Percentiles rank a stretch among this genome's conserved stretches.
Evolutionary conservation across 2,329 filamentous ascomycete genomes (phyloP).

Genomic region (Scortechinia acanthostroma): DNA sequence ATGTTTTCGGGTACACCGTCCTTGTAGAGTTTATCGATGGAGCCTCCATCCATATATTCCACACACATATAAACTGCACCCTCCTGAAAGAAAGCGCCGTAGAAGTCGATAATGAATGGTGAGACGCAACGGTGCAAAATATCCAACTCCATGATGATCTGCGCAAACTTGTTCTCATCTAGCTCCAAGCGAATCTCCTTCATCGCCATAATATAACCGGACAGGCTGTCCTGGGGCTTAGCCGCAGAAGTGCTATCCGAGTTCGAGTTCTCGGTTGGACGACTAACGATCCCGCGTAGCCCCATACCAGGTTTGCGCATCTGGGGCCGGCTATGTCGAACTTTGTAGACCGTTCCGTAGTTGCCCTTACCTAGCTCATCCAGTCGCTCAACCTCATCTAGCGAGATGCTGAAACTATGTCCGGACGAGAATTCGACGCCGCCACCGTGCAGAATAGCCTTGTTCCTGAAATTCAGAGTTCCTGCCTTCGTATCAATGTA

Average conservation of each 20-base stretch:
- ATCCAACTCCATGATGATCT: slow-evolving; percentile 95
- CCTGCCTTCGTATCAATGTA: slow-evolving; percentile 89
- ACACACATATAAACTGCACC: slow-evolving; percentile 98
- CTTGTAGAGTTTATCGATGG: slow-evolving; percentile 89
- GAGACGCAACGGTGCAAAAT: slow-evolving; percentile 91
- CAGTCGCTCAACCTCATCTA: slow-evolving; percentile 89
- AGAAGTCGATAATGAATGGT: slow-evolving; percentile 97
- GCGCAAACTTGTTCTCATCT: slow-evolving; percentile 91
- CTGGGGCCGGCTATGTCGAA: slow-evolving; percentile 69
- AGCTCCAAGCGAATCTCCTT: slow-evolving; percentile 94
- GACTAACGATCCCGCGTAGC: slow-evolving; percentile 32
- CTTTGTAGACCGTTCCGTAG: slow-evolving; percentile 96
- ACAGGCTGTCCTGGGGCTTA: slow-evolving; percentile 36
- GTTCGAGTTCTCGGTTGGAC: slow-evolving; percentile 22
- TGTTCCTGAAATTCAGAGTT: slow-evolving; percentile 85
- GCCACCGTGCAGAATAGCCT: slow-evolving; percentile 78
- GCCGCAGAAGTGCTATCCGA: slow-evolving; percentile 12
- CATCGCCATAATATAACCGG: slow-evolving; percentile 92
- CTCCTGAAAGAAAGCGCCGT: slow-evolving; percentile 97
- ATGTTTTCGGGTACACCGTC: slow-evolving; percentile 86
- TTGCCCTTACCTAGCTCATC: slow-evolving; percentile 96
- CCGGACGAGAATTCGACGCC: slow-evolving; percentile 91
- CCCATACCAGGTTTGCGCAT: slow-evolving; percentile 51
- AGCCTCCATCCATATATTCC: slow-evolving; percentile 98
- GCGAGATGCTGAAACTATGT: slow-evolving; percentile 82